phyloP scores from a whole-genome alignment of 768 basidiomycete species.

The Pleurotus djamor region DNA sequence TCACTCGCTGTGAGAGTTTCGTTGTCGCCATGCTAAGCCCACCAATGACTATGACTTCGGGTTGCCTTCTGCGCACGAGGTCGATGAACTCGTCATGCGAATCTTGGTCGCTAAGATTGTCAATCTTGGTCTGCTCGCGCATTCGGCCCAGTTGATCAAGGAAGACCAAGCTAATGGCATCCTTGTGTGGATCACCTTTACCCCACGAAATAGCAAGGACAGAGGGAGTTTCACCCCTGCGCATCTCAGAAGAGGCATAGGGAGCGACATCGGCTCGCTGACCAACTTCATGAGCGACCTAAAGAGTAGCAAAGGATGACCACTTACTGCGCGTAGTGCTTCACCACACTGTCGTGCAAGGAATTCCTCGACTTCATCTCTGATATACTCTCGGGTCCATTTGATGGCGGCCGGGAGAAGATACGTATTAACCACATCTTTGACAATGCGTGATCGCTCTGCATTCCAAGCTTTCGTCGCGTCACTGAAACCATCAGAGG shows the following conservation, averaged over 20 bases:
- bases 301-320: background rate
- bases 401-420: conserved; percentile 84
- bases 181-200: conserved; percentile 90
- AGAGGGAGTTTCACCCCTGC: conserved; percentile 66
- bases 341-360: conserved; percentile 68
- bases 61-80: conserved; percentile 77
- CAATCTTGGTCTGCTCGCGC: conserved; percentile 87
- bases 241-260: conserved; percentile 58
- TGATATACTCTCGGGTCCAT: conserved; percentile 86
- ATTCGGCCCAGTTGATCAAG: conserved; percentile 87
- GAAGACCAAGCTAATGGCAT: conserved; percentile 83
- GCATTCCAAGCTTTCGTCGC: conserved; percentile 91
- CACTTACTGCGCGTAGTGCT: conserved; percentile 66
- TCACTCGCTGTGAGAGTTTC: conserved; percentile 64
- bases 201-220: conserved; percentile 95
- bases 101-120: conserved; percentile 77
- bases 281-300: conserved; percentile 11
- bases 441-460: conserved; percentile 74
- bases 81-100: conserved; percentile 75
- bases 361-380: conserved; percentile 88
- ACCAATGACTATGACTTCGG: conserved; percentile 86
- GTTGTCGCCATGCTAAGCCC: conserved; percentile 85
- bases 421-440: conserved; percentile 75
- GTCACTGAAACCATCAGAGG: conserved; percentile 82
- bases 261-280: conserved; percentile 87